A percentile compares a stretch with the other conserved stretches of the same genome.
phyloP scores from a whole-genome alignment of 306 rosid species.

The Pyrus communis region DNA sequence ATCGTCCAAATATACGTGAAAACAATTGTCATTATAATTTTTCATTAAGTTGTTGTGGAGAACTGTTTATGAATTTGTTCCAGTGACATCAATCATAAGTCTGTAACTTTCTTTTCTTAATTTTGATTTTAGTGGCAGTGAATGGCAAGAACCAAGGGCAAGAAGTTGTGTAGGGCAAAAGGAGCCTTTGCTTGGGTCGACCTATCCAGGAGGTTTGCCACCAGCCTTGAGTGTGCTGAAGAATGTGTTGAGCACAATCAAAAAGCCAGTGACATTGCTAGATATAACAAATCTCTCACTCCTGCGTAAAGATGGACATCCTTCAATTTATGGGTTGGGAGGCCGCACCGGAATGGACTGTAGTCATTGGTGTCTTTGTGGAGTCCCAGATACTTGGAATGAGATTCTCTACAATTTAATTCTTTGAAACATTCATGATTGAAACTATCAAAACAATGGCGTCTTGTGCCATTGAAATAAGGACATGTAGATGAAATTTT shows the following conservation, averaged over 20 bases:
- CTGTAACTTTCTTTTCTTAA: background rate
- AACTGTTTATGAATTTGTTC: background rate
- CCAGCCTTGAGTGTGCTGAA: slow-evolving; percentile 56
- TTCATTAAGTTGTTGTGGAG: background rate
- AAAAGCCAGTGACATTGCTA: slow-evolving; percentile 53
- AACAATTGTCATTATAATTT: too few relatives aligned
- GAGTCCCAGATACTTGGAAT: slow-evolving; percentile 98
- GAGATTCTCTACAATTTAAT: slow-evolving; percentile 61
- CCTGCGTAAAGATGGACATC: slow-evolving; percentile 82
- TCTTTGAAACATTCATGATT: slow-evolving; percentile 15
- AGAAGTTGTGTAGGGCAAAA: slow-evolving; percentile 49
- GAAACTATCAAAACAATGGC: too few relatives aligned
- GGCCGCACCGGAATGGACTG: slow-evolving; percentile 55
- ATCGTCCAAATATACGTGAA: too few relatives aligned
- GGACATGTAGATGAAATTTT: too few relatives aligned
- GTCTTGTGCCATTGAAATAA: too few relatives aligned
- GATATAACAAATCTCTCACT: slow-evolving; percentile 72
- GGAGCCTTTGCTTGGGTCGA: slow-evolving; percentile 52
- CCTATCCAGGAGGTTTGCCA: slow-evolving; percentile 66
- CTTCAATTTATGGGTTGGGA: slow-evolving; percentile 61
- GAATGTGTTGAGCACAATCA: slow-evolving; percentile 40
- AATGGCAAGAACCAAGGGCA: slow-evolving; percentile 66
- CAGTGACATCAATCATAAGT: background rate
- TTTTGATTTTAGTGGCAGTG: slow-evolving; percentile 42
- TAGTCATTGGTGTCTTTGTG: slow-evolving; percentile 92